Evolutionary conservation across 1,284 basidiomycete species (phyloP), one percentile per base, ranked within the genome.

Genomic region (Austroboletus novae-zelandiae): DNA sequence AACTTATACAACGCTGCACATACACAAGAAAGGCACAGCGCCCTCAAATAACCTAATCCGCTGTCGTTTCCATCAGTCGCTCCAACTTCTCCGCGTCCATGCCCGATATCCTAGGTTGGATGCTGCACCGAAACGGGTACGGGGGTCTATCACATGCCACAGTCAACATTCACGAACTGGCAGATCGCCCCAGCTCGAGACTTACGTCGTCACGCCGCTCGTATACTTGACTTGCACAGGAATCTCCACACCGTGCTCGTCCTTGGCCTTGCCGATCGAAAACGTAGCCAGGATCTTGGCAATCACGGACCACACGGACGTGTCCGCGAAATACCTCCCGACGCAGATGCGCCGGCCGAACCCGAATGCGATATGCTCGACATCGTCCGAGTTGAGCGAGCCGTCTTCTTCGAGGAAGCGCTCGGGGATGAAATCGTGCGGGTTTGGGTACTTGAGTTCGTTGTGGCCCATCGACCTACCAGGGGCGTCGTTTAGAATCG

Each of bases 191-290:
- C n/a, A 14, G n/a, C 13, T 35, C 5, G 40, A 25, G 17, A 52
- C 62, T 51, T 20, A 68, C 62, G 44, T 31, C 1, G 43, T 9
- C 14, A 65, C 1, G 5, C 58, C 50, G 4, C 9, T 39, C 3
- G 54, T 47, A 11, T 53, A 57, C 11, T 18, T 59, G 1, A 36
- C 27, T 43, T 62, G 51, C 3, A 64, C 35, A 0, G 45, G 53
- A 9, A 67, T 61, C 17, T 69, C 59, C 2, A 43, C 29, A n/a
- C 66, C 66, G 41, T 56, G 44, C 27, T 43, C 52, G 27, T 66
- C 66, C 18, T 9, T 47, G 23, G 49, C 50, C 25, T 44, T 54
- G 36, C 30, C 30, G 11, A 62, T 53, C 27, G 10, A 50, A 51
- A 62, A 68, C 5, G 25, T 35, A 9, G 62, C 48, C 44, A 63